Percentiles rank a stretch among this genome's conserved stretches.
Conservation (phyloP, 2,329 filamentous ascomycete species). For the Curvularia sp. region DNA sequence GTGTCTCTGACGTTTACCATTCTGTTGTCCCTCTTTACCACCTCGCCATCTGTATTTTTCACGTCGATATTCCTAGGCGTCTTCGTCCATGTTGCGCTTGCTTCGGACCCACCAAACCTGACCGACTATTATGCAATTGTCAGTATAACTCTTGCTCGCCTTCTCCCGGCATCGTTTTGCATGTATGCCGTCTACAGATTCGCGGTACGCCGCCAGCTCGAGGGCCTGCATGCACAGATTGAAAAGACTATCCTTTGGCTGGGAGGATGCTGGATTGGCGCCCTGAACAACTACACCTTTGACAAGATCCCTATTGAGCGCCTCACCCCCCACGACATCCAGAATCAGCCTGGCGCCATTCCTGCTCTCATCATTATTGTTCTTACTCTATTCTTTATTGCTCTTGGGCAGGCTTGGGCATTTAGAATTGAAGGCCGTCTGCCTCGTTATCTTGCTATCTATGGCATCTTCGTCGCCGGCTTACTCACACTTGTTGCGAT, state of each 20-base stretch:
- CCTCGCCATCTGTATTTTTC: constrained; percentile 81
- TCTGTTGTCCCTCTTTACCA: constrained; percentile 80
- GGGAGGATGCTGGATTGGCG: constrained; percentile 87
- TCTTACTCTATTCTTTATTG: constrained; percentile 70
- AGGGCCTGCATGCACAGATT: constrained; percentile 77
- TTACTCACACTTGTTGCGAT: constrained; percentile 74
- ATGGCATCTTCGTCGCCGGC: constrained; percentile 79
- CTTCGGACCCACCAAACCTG: constrained; percentile 81
- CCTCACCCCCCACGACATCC: constrained; percentile 86
- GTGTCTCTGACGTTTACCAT: constrained; percentile 82
- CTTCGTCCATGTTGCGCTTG: constrained; percentile 89
- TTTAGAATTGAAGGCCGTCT: constrained; percentile 86
- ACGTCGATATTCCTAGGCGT: constrained; percentile 80
- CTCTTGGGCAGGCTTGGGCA: constrained; percentile 79
- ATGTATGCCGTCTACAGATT: constrained; percentile 87
- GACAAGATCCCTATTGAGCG: constrained; percentile 92
- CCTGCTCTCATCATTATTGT: constrained; percentile 82
- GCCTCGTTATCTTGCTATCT: constrained; percentile 77
- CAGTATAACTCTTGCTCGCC: constrained; percentile 78
- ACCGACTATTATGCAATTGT: constrained; percentile 73
- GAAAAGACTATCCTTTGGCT: constrained; percentile 93
- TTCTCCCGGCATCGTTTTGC: constrained; percentile 85
- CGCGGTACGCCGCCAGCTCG: constrained; percentile 75
- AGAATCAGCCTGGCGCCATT: constrained; percentile 87
- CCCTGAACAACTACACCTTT: constrained; percentile 93